These are phyloP conservation scores for Calonectria honghensis DNA, from an alignment of 2,329 filamentous ascomycete species.

Conservation along the genomic window DNA sequence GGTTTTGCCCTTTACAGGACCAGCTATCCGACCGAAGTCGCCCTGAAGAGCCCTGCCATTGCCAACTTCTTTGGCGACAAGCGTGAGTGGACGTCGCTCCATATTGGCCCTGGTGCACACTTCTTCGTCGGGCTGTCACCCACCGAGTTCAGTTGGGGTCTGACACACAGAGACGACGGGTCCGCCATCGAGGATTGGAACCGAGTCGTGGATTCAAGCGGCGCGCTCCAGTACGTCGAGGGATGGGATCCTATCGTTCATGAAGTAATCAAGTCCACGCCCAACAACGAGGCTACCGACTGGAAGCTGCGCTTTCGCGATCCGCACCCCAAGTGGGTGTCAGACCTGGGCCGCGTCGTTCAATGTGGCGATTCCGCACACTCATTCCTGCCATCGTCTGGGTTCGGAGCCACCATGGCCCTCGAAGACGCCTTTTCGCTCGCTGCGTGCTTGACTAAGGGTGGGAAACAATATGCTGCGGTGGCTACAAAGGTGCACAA, in stretches of 20 bases:
- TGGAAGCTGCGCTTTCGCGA: not conserved
- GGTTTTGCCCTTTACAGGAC: not conserved
- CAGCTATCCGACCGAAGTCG: not conserved
- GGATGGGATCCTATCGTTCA: not conserved
- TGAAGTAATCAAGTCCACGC: not conserved
- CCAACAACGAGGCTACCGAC: not conserved
- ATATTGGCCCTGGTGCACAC: not conserved
- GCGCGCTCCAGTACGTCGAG: not conserved
- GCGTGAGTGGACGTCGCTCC: not conserved
- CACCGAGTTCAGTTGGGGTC: not conserved
- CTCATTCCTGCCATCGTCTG: not conserved
- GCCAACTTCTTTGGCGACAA: not conserved
- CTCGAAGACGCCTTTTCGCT: not conserved
- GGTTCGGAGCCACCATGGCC: not conserved
- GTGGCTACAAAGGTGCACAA: not conserved
- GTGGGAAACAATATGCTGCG: not conserved
- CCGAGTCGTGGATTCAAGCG: not conserved
- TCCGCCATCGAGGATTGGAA: not conserved
- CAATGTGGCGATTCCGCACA: not conserved
- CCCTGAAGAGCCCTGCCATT: not conserved
- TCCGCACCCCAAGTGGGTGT: not conserved
- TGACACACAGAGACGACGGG: not conserved
- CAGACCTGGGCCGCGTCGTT: not conserved
- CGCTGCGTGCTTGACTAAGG: not conserved
- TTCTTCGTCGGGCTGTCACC: not conserved